Evolutionary conservation across 2,329 filamentous ascomycete genomes (phyloP).

Genomic region (Diplodia corticola): DNA sequence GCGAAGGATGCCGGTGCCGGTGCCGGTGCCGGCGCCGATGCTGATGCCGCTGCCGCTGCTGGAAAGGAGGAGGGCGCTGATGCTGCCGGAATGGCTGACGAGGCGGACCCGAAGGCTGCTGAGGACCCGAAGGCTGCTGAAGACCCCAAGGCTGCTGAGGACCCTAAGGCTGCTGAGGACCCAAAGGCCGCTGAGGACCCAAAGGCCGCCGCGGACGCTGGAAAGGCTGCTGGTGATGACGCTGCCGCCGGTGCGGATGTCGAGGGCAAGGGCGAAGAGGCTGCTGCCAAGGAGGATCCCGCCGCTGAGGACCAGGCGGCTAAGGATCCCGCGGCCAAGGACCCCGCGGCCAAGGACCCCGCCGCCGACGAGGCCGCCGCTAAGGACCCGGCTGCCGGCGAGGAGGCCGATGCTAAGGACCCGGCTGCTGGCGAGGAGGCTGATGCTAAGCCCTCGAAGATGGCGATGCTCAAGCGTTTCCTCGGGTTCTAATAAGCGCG

Average conservation of each 20-base stretch:
- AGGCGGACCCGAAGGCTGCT: too few species aligned
- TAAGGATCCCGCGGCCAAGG: too few species aligned
- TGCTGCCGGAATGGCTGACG: too few species aligned
- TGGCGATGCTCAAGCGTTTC: background rate
- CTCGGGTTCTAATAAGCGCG: background rate
- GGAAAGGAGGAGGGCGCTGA: background rate
- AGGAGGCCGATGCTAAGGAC: background rate
- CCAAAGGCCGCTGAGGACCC: background rate
- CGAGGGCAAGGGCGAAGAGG: background rate
- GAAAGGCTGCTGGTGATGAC: background rate
- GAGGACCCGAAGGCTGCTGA: background rate
- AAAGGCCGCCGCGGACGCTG: background rate
- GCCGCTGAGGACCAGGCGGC: background rate
- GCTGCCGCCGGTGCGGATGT: background rate
- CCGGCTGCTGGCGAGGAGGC: background rate
- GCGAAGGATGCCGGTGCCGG: background rate
- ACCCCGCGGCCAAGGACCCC: background rate
- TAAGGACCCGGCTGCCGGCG: background rate
- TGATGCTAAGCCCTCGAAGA: background rate
- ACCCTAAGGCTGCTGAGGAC: background rate
- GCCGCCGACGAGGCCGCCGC: too few species aligned
- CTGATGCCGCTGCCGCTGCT: too few species aligned
- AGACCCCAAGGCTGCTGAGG: background rate
- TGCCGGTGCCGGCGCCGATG: background rate
- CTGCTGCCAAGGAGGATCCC: too few species aligned